Conservation (phyloP, 2,329 filamentous ascomycete species). For the Hymenoscyphus infarciens region DNA sequence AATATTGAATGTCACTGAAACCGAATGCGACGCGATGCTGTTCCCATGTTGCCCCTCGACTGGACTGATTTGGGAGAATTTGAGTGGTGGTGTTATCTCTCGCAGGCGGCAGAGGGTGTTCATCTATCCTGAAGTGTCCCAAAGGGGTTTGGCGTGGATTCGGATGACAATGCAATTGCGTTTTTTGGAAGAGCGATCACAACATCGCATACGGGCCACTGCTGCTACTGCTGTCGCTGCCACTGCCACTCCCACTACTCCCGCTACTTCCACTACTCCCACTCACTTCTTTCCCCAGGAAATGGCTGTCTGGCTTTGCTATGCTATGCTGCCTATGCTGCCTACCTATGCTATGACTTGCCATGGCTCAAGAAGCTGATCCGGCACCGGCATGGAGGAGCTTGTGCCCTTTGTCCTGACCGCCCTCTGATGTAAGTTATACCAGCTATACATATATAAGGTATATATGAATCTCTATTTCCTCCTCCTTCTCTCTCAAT, state of each 20-base stretch:
- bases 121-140: neutral
- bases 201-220: neutral
- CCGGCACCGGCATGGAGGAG: neutral
- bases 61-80: neutral
- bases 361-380: neutral
- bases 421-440: neutral
- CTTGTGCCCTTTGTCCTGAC: neutral
- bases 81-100: neutral
- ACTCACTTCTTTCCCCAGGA: neutral
- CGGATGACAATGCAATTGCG: conserved; percentile 3
- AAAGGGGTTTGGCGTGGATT: neutral
- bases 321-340: too few species aligned
- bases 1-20: neutral
- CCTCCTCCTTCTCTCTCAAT: neutral
- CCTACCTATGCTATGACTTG: neutral
- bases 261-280: neutral
- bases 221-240: too few species aligned
- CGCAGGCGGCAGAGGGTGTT: neutral
- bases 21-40: neutral
- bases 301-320: neutral
- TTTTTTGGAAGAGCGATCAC: conserved; percentile 2
- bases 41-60: neutral
- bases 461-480: neutral
- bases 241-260: too few species aligned
- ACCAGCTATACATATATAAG: too few species aligned